These are phyloP conservation scores for Boletellus emodensis DNA, from an alignment of 768 basidiomycete genomes.

Conservation along the genomic window DNA sequence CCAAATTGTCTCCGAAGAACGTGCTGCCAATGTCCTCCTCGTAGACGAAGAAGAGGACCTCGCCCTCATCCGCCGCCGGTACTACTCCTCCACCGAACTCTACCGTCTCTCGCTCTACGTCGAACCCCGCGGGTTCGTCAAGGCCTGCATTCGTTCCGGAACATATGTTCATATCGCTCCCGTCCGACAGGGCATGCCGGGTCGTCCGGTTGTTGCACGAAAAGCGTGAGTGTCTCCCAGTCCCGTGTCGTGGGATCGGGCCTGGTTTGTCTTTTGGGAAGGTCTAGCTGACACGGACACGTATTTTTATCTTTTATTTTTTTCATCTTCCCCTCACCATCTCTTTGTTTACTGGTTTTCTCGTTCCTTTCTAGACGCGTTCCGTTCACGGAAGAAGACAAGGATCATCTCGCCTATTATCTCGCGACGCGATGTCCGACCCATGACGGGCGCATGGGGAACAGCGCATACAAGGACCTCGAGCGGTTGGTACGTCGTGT, in stretches of 20 bases:
- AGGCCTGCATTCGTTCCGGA: constrained; percentile 12
- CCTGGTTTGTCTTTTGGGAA: no score
- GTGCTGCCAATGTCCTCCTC: constrained; percentile 22
- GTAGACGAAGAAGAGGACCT: constrained; percentile 29
- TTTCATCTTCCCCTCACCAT: no score
- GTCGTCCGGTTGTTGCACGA: neutral
- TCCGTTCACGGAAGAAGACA: constrained; percentile 40
- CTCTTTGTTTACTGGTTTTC: no score
- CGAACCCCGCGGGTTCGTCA: constrained; percentile 27
- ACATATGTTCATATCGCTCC: constrained; percentile 13
- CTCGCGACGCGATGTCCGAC: constrained; percentile 46
- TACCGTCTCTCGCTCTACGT: constrained; percentile 19
- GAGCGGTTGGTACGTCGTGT: constrained; percentile 43
- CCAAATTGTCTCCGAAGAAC: constrained; percentile 12
- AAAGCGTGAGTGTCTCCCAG: constrained; percentile 8
- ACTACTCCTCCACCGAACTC: constrained; percentile 20
- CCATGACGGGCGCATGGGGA: constrained; percentile 45
- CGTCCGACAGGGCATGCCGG: constrained; percentile 20
- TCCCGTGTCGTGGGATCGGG: no score
- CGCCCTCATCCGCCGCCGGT: constrained; percentile 20
- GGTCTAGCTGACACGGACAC: no score
- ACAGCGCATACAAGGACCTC: constrained; percentile 42
- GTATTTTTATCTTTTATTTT: neutral
- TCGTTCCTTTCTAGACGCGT: constrained; percentile 16
- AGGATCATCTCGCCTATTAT: constrained; percentile 41